These are phyloP conservation scores for Elsinoe arachidis DNA, from an alignment of 2,329 filamentous ascomycete genomes.

Conservation along the genomic window DNA sequence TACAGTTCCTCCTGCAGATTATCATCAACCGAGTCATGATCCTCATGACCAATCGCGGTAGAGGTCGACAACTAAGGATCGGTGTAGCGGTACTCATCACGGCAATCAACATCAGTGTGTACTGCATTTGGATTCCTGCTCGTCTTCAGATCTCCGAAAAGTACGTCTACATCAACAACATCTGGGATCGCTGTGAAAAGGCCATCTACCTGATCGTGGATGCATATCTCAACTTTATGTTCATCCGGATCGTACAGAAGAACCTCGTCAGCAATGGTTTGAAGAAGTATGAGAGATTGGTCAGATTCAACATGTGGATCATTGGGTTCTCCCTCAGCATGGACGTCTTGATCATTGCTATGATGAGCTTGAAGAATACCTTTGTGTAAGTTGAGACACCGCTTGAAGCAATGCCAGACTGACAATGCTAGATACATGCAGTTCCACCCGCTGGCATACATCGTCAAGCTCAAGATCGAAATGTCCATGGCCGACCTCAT, in stretches of 20 bases:
- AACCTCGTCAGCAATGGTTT: constrained; percentile 42
- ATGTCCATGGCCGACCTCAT: constrained; percentile 46
- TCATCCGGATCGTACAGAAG: constrained; percentile 36
- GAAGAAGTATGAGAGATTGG: constrained; percentile 43
- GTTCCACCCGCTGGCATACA: constrained; percentile 43
- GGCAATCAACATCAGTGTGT: constrained; percentile 23
- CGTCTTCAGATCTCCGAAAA: constrained; percentile 26
- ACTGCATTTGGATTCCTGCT: constrained; percentile 33
- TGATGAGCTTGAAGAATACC: constrained; percentile 40
- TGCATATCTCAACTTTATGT: constrained; percentile 32
- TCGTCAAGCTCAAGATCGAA: constrained; percentile 45
- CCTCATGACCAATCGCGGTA: constrained; percentile 17
- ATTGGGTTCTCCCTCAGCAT: constrained; percentile 43
- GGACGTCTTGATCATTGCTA: constrained; percentile 41
- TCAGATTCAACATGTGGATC: constrained; percentile 43
- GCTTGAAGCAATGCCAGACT: background rate
- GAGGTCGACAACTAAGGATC: constrained; percentile 29
- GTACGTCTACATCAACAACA: constrained; percentile 30
- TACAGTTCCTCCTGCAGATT: constrained; percentile 26
- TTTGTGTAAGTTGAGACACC: constrained; percentile 30
- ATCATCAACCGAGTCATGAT: constrained; percentile 31
- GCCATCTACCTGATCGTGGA: constrained; percentile 31
- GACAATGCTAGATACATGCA: constrained; percentile 34
- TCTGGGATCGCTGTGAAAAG: constrained; percentile 33
- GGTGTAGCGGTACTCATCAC: constrained; percentile 31